phyloP scores from a whole-genome alignment of 331 rosid genomes.

The Erythrophleum ivorense region DNA sequence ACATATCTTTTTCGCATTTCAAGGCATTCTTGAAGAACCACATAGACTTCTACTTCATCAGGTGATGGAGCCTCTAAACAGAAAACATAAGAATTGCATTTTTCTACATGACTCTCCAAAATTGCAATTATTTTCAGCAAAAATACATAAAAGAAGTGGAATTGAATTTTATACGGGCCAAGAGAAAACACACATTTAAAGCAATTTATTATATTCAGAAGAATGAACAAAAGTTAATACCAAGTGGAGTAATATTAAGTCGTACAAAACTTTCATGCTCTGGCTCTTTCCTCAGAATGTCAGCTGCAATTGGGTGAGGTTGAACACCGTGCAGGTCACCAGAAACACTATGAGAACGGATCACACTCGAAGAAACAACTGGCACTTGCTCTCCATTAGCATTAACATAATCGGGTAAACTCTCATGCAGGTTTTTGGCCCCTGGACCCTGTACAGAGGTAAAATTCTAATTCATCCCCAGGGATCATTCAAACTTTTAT shows the following conservation, averaged over 20 bases:
- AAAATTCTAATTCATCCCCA: constrained; percentile 14
- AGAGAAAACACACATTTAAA: constrained; percentile 28
- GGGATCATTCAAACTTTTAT: constrained; percentile 15
- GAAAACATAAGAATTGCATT: background rate
- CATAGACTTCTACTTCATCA: constrained; percentile 67
- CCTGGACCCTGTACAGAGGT: constrained; percentile 58
- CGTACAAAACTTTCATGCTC: constrained; percentile 88
- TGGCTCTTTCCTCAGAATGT: constrained; percentile 90
- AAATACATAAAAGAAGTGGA: constrained; percentile 24
- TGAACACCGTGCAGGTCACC: constrained; percentile 88
- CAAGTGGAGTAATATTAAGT: constrained; percentile 66
- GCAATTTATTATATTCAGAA: constrained; percentile 23
- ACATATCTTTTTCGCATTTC: constrained; percentile 69
- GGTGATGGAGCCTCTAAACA: constrained; percentile 68
- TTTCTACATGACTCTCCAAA: background rate
- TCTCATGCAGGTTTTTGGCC: constrained; percentile 48
- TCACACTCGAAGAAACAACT: constrained; percentile 66
- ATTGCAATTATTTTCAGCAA: constrained; percentile 9
- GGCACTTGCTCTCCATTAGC: constrained; percentile 65
- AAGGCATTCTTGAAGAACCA: constrained; percentile 77
- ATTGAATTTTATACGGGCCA: background rate
- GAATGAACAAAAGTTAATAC: constrained; percentile 44
- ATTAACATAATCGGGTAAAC: constrained; percentile 56
- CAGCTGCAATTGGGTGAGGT: constrained; percentile 91
- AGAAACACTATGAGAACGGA: constrained; percentile 79